Conservation (phyloP, 768 basidiomycete species). For the Suillus cothurnatus region DNA sequence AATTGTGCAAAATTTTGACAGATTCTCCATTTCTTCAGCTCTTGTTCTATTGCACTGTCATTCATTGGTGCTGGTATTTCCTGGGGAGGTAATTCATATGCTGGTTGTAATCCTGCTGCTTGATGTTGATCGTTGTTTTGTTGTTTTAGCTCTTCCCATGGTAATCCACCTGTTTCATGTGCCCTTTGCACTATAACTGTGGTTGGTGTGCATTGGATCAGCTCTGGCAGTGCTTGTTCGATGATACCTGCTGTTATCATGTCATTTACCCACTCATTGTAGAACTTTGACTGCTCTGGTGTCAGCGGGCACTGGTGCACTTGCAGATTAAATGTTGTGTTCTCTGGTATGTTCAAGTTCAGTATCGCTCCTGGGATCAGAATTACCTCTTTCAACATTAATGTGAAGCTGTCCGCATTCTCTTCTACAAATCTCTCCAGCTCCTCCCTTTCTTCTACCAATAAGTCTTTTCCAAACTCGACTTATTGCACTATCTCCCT, state of each 20-base stretch:
- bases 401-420: constrained; percentile 43
- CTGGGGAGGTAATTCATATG: neutral
- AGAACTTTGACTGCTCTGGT: constrained; percentile 6
- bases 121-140: constrained; percentile 31
- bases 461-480: constrained; percentile 34
- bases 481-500: constrained; percentile 20
- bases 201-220: neutral
- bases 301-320: constrained; percentile 1
- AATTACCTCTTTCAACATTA: constrained; percentile 40
- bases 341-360: constrained; percentile 2
- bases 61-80: constrained; percentile 18
- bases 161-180: neutral
- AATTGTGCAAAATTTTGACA: constrained; percentile 23
- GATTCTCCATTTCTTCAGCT: constrained; percentile 33
- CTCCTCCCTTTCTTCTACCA: constrained; percentile 16
- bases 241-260: constrained; percentile 4
- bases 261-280: neutral
- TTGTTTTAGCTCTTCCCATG: constrained; percentile 13
- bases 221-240: neutral
- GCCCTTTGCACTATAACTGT: constrained; percentile 40
- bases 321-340: neutral
- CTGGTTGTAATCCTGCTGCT: neutral
- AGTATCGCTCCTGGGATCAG: constrained; percentile 17
- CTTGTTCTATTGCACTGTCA: neutral
- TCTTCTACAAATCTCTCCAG: constrained; percentile 24